Evolutionary conservation across 169 alveolate genomes (phyloP).

Genomic region (Plasmodium sp.): DNA sequence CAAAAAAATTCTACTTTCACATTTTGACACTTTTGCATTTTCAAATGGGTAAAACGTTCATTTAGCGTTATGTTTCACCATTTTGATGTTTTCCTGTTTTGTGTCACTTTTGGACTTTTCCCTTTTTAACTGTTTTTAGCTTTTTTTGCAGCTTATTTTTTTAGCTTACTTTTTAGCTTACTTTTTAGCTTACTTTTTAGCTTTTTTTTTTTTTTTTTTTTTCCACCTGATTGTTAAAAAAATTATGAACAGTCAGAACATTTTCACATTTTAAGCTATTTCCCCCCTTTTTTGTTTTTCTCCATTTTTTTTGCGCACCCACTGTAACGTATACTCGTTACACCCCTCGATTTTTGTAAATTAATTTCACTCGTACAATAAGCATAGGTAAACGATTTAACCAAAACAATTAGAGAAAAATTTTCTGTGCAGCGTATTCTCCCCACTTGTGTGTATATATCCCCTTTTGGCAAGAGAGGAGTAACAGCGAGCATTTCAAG

Average conservation of each 20-base stretch:
- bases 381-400: not conserved
- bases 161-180: too few species aligned
- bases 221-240: not conserved
- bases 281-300: not conserved
- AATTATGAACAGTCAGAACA: conserved; percentile 3
- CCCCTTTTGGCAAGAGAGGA: not conserved
- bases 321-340: not conserved
- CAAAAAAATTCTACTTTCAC: not conserved
- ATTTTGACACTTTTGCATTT: not conserved
- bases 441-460: not conserved
- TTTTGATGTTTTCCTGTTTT: not conserved
- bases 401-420: not conserved
- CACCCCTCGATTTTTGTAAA: not conserved
- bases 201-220: not conserved
- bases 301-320: not conserved
- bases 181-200: not conserved
- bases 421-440: not conserved
- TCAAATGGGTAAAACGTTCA: not conserved
- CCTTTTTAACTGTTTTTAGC: not conserved
- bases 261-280: not conserved
- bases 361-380: not conserved
- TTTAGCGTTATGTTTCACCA: not conserved
- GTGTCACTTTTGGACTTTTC: not conserved
- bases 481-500: not conserved
- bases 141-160: too few species aligned